A percentile compares a stretch with the other conserved stretches of the same genome.
Conservation (phyloP, 805 yeast genomes). For the Osmozyma mogii region DNA sequence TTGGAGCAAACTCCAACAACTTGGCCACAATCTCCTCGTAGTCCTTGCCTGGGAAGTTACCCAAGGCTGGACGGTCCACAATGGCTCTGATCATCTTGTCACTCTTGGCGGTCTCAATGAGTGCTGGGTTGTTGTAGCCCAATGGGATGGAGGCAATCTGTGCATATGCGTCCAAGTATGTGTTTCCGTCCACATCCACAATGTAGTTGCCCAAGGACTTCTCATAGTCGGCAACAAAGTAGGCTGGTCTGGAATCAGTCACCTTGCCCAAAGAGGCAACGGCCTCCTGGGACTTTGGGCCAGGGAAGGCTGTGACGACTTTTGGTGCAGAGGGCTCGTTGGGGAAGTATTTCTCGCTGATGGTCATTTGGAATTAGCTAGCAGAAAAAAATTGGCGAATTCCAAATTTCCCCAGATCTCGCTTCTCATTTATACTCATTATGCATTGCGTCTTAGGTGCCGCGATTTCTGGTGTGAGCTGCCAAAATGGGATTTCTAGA, state of each 20-base stretch:
- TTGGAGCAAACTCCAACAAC: constrained; percentile 63
- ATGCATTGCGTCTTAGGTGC: no score
- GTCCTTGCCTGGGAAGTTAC: constrained; percentile 42
- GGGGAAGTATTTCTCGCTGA: constrained; percentile 59
- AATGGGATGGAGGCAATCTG: constrained; percentile 82
- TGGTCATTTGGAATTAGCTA: constrained; percentile 30
- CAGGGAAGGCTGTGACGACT: constrained; percentile 63
- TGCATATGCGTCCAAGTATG: constrained; percentile 65
- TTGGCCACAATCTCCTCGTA: constrained; percentile 47
- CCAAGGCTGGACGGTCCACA: constrained; percentile 62
- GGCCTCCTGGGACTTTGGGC: constrained; percentile 55
- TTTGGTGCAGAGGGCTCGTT: constrained; percentile 69
- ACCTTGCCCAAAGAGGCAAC: constrained; percentile 50
- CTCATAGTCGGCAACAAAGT: constrained; percentile 68
- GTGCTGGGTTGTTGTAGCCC: constrained; percentile 79
- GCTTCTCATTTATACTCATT: no score
- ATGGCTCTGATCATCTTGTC: constrained; percentile 66
- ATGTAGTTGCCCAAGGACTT: constrained; percentile 75
- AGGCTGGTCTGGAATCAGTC: constrained; percentile 65
- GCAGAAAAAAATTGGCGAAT: no score
- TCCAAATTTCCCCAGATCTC: no score
- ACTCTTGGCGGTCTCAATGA: constrained; percentile 59
- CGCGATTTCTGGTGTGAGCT: no score
- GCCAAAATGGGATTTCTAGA: no score
- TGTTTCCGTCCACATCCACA: constrained; percentile 74